These are phyloP conservation scores for Fusarium falciforme DNA, from an alignment of 2,329 filamentous ascomycete species.

Conservation along the genomic window DNA sequence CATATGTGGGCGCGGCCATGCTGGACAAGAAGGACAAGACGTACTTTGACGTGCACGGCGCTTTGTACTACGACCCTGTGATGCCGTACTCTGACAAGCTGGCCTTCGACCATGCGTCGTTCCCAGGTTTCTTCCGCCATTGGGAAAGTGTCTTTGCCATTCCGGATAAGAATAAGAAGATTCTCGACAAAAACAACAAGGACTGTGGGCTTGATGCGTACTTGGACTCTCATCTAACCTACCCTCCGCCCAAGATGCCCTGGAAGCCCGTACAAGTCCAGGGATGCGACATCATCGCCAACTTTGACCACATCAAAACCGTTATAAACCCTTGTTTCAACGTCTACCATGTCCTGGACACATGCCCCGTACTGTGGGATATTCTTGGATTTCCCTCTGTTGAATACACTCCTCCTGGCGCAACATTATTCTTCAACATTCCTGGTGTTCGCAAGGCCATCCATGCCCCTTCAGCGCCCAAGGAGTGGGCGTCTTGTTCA, in stretches of 20 bases:
- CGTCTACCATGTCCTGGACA: constrained; percentile 75
- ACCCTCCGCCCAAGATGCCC: constrained; percentile 68
- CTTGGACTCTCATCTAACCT: constrained; percentile 69
- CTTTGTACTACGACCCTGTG: constrained; percentile 77
- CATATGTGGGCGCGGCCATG: constrained; percentile 78
- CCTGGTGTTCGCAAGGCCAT: constrained; percentile 75
- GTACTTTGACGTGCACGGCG: constrained; percentile 74
- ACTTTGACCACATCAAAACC: constrained; percentile 66
- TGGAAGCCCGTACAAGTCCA: constrained; percentile 49
- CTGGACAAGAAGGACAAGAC: constrained; percentile 70
- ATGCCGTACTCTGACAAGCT: constrained; percentile 61
- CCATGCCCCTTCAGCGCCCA: constrained; percentile 64
- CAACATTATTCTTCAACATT: constrained; percentile 74
- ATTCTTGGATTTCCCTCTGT: constrained; percentile 74
- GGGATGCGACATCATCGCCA: constrained; percentile 63
- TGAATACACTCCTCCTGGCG: constrained; percentile 70
- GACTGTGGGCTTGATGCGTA: constrained; percentile 71
- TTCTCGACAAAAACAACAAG: constrained; percentile 46
- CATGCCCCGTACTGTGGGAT: constrained; percentile 78
- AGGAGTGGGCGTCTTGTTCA: constrained; percentile 65
- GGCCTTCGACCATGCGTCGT: constrained; percentile 30
- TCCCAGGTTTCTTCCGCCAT: constrained; percentile 17
- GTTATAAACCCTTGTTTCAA: constrained; percentile 80
- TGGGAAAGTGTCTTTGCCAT: constrained; percentile 21
- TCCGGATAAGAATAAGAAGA: constrained; percentile 33